Evolutionary conservation across 2,329 filamentous ascomycete genomes (phyloP).

Genomic region (Xylaria polymorpha): DNA sequence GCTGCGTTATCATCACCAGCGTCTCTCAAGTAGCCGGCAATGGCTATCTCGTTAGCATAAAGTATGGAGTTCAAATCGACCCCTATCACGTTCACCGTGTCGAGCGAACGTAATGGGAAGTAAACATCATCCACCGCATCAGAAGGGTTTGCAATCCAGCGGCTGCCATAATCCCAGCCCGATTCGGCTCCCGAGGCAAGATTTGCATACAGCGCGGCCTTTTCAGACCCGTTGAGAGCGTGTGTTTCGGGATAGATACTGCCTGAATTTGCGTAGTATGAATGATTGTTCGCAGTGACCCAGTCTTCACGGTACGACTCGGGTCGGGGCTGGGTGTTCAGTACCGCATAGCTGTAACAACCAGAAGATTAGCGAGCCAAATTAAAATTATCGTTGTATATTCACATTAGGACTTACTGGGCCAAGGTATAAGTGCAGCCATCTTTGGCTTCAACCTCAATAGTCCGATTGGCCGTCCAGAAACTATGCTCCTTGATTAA

Average conservation of each 20-base stretch:
- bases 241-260: slow-evolving; percentile 66
- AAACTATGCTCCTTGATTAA: slow-evolving; percentile 73
- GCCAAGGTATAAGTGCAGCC: slow-evolving; percentile 66
- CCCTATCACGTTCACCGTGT: slow-evolving; percentile 67
- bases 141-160: slow-evolving; percentile 67
- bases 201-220: slow-evolving; percentile 67
- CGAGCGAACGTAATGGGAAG: slow-evolving; percentile 73
- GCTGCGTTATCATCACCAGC: slow-evolving; percentile 64
- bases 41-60: slow-evolving; percentile 72
- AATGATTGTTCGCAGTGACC: slow-evolving; percentile 71
- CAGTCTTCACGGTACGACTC: slow-evolving; percentile 76
- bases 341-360: slow-evolving; percentile 63
- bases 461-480: slow-evolving; percentile 70
- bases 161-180: slow-evolving; percentile 71
- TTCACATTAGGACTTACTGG: slow-evolving; percentile 54
- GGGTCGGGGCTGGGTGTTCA: slow-evolving; percentile 73
- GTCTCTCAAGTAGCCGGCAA: slow-evolving; percentile 64
- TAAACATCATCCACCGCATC: slow-evolving; percentile 70
- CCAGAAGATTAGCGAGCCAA: neutral
- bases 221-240: slow-evolving; percentile 64
- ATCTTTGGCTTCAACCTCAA: slow-evolving; percentile 59
- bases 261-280: slow-evolving; percentile 69
- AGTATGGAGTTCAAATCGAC: slow-evolving; percentile 77
- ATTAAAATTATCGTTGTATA: neutral
- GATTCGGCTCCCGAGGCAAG: slow-evolving; percentile 74